Percentiles rank a stretch among this genome's conserved stretches.
These are phyloP conservation scores for Eucommia ulmoides DNA, from an alignment of 257 asterid genomes.

Conservation along the genomic window DNA sequence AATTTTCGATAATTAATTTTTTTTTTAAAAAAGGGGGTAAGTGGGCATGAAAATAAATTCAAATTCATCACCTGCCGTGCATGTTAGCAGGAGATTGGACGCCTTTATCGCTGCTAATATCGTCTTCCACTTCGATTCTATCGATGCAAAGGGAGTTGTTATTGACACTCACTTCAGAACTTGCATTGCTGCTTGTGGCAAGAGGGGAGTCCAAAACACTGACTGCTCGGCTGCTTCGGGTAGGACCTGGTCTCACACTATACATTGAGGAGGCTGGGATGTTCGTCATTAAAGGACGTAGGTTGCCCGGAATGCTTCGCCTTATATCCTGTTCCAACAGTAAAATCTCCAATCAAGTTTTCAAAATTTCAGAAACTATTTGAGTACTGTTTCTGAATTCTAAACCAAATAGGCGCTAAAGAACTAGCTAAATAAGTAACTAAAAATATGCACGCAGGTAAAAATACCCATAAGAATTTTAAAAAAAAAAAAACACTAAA, in stretches of 20 bases:
- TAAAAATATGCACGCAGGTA: too few species aligned
- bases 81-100: constrained; percentile 52
- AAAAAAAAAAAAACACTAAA: too few species aligned
- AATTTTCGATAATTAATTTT: too few species aligned
- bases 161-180: constrained; percentile 84
- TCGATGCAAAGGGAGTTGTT: constrained; percentile 47
- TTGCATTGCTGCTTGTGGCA: constrained; percentile 89
- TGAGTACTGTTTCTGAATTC: too few species aligned
- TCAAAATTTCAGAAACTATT: too few species aligned
- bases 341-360: too few species aligned
- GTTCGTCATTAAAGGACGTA: constrained; percentile 76
- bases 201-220: constrained; percentile 87
- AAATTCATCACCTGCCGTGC: constrained; percentile 53
- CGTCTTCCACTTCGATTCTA: constrained; percentile 56
- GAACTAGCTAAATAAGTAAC: too few species aligned
- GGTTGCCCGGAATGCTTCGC: constrained; percentile 66
- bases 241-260: constrained; percentile 82
- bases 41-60: constrained; percentile 4
- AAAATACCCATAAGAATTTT: too few species aligned
- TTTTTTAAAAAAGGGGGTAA: constrained; percentile 7
- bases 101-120: constrained; percentile 53
- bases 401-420: too few species aligned
- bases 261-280: constrained; percentile 93
- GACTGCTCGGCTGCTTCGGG: constrained; percentile 42
- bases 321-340: constrained; percentile 62